Conservation (phyloP, 179 eudicot genomes). For the Camellia oleifera region DNA sequence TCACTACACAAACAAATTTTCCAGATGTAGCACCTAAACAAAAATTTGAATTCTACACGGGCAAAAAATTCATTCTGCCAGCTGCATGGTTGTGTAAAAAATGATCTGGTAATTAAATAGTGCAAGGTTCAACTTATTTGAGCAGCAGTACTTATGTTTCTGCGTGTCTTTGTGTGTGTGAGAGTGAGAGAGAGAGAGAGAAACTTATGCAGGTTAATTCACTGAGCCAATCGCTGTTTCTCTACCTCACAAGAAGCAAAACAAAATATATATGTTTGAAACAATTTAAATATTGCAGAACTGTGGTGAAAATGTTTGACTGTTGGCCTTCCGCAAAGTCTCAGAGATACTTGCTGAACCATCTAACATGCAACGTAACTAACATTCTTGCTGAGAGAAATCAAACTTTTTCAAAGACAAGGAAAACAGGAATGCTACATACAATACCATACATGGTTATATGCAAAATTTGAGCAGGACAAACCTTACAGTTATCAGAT, state of each 20-base stretch:
- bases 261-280: not conserved
- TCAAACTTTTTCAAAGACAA: not conserved
- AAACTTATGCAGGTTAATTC: not conserved
- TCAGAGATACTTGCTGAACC: not conserved
- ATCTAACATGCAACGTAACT: not conserved
- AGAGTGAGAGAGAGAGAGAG: not conserved
- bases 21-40: not conserved
- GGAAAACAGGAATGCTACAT: not conserved
- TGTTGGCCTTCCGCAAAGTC: not conserved
- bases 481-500: not conserved
- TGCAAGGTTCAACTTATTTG: not conserved
- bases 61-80: not conserved
- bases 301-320: not conserved
- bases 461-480: not conserved
- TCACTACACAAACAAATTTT: constrained; percentile 2
- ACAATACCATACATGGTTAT: not conserved
- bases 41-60: not conserved
- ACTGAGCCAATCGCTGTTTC: not conserved
- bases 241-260: not conserved
- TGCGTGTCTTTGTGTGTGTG: not conserved
- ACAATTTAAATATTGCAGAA: not conserved
- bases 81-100: too few relatives aligned
- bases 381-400: not conserved
- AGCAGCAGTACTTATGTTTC: not conserved
- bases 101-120: not conserved